phyloP scores from a whole-genome alignment of 371 early-diverging fungal genomes.

The Syncephalastrum racemosum region DNA sequence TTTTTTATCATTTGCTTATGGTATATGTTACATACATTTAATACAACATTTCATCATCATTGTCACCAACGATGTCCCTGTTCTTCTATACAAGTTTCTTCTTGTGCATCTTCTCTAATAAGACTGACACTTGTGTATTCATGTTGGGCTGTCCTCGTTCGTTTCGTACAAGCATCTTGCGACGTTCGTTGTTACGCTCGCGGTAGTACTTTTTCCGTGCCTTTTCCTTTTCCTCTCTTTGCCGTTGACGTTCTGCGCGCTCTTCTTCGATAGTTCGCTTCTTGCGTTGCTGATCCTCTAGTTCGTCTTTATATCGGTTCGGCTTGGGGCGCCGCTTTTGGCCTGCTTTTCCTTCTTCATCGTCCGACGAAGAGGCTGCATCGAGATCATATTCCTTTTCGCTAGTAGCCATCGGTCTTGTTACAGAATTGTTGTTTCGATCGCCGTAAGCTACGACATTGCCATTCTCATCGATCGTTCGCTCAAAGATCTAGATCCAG shows the following conservation, averaged over 20 bases:
- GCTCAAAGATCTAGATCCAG: slow-evolving; percentile 54
- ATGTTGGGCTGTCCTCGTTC: slow-evolving; percentile 65
- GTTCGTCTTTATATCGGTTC: slow-evolving; percentile 14
- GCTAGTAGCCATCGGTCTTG: slow-evolving; percentile 3
- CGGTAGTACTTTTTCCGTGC: slow-evolving; percentile 54
- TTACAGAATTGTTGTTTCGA: slow-evolving; percentile 4
- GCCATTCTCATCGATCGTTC: slow-evolving; percentile 60
- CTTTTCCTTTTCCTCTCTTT: slow-evolving; percentile 40
- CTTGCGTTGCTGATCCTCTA: slow-evolving; percentile 15
- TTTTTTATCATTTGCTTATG: too few relatives aligned
- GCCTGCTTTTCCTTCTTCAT: slow-evolving; percentile 38
- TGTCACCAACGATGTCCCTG: too few relatives aligned
- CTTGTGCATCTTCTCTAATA: slow-evolving; percentile 60
- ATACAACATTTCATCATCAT: too few relatives aligned
- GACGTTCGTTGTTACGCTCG: slow-evolving; percentile 55
- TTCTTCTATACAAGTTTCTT: too few relatives aligned
- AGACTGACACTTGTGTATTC: slow-evolving; percentile 61
- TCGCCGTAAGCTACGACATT: slow-evolving; percentile 51
- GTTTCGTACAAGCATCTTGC: slow-evolving; percentile 58
- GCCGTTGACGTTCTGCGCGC: slow-evolving; percentile 30
- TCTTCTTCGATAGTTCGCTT: slow-evolving; percentile 22
- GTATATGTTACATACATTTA: too few relatives aligned
- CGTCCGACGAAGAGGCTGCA: slow-evolving; percentile 24
- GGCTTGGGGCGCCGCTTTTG: slow-evolving; percentile 14
- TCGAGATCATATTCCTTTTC: slow-evolving; percentile 30